phyloP scores from a whole-genome alignment of 2,329 filamentous ascomycete species.

The Alternaria incomplexa region DNA sequence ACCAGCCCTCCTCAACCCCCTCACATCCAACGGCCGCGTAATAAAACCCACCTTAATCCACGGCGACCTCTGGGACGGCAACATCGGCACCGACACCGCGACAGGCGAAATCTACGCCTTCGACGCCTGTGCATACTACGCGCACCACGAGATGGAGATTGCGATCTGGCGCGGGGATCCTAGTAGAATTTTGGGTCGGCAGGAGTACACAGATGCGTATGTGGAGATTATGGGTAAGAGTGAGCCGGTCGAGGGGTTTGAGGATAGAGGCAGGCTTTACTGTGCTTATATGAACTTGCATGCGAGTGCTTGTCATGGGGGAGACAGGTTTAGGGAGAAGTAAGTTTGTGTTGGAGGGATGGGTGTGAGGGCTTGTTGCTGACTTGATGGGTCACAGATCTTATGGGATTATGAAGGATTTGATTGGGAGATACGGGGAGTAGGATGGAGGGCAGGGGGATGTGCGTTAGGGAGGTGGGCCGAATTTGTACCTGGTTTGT shows the following conservation, averaged over 20 bases:
- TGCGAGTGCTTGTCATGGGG: not conserved
- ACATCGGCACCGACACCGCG: not conserved
- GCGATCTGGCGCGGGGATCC: not conserved
- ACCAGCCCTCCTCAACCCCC: not conserved
- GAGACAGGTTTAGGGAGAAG: not conserved
- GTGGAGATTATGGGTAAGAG: not conserved
- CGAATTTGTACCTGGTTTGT: too few species aligned
- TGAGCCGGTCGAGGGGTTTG: not conserved
- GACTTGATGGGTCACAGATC: not conserved
- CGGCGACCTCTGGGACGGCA: not conserved
- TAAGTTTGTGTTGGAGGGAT: not conserved
- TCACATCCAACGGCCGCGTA: accelerated
- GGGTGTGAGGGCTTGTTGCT: not conserved
- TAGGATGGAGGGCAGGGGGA: not conserved
- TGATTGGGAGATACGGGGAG: not conserved
- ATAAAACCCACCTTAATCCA: not conserved
- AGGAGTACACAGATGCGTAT: not conserved
- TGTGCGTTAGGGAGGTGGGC: not conserved
- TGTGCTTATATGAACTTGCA: not conserved
- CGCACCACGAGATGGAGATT: not conserved
- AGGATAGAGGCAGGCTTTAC: not conserved
- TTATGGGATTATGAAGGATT: not conserved
- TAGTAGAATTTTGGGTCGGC: not conserved
- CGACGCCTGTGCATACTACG: not conserved
- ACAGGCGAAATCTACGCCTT: not conserved